A percentile compares a stretch with the other conserved stretches of the same genome.
These are phyloP conservation scores for Wickerhamomyces sp. DNA, from an alignment of 1,139 yeast genomes.

Conservation along the genomic window DNA sequence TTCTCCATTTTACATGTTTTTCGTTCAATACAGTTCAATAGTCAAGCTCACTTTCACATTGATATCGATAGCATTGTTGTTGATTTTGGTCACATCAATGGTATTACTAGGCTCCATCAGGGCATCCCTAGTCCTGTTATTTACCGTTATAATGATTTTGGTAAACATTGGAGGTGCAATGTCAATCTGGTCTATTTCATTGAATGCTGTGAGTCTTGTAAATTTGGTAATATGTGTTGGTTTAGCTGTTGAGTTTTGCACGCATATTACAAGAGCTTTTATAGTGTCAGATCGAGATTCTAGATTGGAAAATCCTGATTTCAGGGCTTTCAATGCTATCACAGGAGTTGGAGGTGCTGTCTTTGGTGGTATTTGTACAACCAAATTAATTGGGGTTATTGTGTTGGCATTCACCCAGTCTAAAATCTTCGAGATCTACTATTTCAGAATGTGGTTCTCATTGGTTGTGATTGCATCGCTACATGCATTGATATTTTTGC, in stretches of 20 bases:
- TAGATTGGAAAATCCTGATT: conserved; percentile 25
- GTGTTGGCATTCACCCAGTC: conserved; percentile 85
- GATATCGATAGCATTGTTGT: conserved; percentile 48
- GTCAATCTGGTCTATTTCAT: conserved; percentile 68
- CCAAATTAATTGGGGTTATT: conserved; percentile 82
- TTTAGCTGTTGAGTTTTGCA: conserved; percentile 87
- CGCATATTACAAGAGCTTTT: conserved; percentile 80
- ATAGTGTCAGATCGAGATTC: conserved; percentile 29
- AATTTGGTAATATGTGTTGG: conserved; percentile 89
- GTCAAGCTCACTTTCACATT: conserved; percentile 52
- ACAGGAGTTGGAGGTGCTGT: conserved; percentile 82
- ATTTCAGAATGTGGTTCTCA: conserved; percentile 94
- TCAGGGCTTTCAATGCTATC: conserved; percentile 57
- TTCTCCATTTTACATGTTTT: conserved; percentile 88
- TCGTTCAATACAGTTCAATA: conserved; percentile 79
- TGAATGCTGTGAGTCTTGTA: conserved; percentile 87
- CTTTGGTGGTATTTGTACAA: conserved; percentile 82
- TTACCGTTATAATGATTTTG: conserved; percentile 61
- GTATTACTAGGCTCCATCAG: conserved; percentile 63
- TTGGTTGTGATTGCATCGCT: conserved; percentile 71
- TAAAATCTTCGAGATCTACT: conserved; percentile 84
- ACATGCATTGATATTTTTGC: conserved; percentile 76
- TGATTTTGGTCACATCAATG: conserved; percentile 52
- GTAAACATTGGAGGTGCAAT: conserved; percentile 76
- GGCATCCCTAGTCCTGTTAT: conserved; percentile 52